Evolutionary conservation across 1,284 basidiomycete genomes (phyloP).

Genomic region (Ceratobasidium sp.): DNA sequence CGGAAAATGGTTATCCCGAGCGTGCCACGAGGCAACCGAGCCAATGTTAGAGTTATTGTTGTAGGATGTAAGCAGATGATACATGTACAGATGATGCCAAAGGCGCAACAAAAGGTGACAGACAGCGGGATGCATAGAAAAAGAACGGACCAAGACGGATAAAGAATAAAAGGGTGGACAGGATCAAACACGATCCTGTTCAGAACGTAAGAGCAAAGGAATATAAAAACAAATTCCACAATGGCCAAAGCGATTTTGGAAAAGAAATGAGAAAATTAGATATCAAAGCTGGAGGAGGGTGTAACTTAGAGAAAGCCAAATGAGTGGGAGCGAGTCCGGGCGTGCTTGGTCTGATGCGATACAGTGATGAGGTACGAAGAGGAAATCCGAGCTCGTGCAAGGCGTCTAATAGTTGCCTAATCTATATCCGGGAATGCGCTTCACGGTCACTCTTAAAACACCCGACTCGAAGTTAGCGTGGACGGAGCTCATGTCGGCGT

Average conservation of each 20-base stretch:
- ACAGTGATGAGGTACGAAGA: slow-evolving; percentile 22
- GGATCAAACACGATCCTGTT: neutral
- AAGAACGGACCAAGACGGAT: neutral
- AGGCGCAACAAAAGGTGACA: slow-evolving; percentile 21
- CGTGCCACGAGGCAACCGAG: slow-evolving; percentile 6
- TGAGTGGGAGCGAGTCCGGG: slow-evolving; percentile 12
- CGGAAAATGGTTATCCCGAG: slow-evolving; percentile 18
- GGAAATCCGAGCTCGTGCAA: neutral
- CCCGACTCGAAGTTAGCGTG: slow-evolving; percentile 45
- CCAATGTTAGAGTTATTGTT: slow-evolving; percentile 3
- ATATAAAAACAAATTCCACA: slow-evolving; percentile 33
- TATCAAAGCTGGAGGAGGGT: neutral
- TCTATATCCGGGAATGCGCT: slow-evolving; percentile 39
- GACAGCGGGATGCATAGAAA: neutral
- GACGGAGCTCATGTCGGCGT: slow-evolving; percentile 46
- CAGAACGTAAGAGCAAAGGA: neutral
- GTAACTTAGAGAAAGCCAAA: slow-evolving; percentile 4
- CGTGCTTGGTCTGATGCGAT: slow-evolving; percentile 5
- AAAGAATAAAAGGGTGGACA: neutral
- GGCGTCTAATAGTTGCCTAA: slow-evolving; percentile 5
- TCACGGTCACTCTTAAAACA: slow-evolving; percentile 45
- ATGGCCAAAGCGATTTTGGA: slow-evolving; percentile 11
- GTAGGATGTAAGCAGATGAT: slow-evolving; percentile 19
- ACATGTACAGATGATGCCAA: slow-evolving; percentile 33
- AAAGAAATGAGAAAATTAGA: slow-evolving; percentile 21